These are phyloP conservation scores for Boeremia exigua DNA, from an alignment of 2,329 filamentous ascomycete genomes.

Conservation along the genomic window DNA sequence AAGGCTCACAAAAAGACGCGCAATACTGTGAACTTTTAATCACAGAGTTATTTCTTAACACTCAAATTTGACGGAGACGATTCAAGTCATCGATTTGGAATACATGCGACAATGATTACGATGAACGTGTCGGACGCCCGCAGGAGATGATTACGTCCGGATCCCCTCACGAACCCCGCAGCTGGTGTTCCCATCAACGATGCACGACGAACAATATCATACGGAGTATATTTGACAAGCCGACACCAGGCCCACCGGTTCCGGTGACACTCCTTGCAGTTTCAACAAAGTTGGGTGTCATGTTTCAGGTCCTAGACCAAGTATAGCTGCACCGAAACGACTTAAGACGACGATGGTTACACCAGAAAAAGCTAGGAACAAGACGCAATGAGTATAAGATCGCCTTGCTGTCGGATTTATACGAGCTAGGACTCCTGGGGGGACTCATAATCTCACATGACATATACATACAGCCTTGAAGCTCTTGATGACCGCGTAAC, in stretches of 20 bases:
- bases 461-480: conserved; percentile 9
- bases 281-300: not conserved
- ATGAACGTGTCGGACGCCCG: not conserved
- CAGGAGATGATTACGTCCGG: not conserved
- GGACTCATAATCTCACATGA: conserved; percentile 12
- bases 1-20: not conserved
- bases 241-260: not conserved
- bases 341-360: conserved; percentile 12
- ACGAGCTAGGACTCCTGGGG: conserved; percentile 15
- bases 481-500: conserved; percentile 15
- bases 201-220: not conserved
- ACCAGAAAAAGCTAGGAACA: conserved; percentile 11
- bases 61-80: not conserved
- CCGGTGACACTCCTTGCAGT: not conserved
- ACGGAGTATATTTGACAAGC: not conserved
- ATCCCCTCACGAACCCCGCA: conserved; percentile 17
- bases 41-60: not conserved
- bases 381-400: conserved; percentile 14
- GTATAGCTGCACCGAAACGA: conserved; percentile 15
- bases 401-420: not conserved
- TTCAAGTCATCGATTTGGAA: not conserved
- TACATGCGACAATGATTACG: not conserved
- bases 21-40: not conserved
- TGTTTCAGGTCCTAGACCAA: conserved; percentile 9
- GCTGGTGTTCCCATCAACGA: not conserved